Base-by-base conservation (phyloP, 805 yeast species). In the Starmerella davenportii region DNA sequence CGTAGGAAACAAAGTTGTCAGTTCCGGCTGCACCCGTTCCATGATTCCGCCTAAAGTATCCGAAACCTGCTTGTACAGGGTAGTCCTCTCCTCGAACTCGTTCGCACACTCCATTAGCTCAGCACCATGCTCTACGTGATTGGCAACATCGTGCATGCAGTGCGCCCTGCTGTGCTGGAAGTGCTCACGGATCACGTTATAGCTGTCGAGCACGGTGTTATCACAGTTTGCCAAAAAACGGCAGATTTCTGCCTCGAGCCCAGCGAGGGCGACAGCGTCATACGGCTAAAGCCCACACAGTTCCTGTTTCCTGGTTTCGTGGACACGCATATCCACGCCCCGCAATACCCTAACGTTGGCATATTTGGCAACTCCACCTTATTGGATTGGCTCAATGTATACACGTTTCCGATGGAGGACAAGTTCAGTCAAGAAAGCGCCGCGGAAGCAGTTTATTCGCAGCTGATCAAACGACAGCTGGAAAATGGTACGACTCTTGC, bases 401-500 rank as follows among this genome's bases (percentile, higher is more conserved):
- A 82, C 55, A 90, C 98, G 0, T 90, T 85, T 63, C 93, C 95
- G 1, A 57, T 85, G 40, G 98, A 90, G 57, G 63, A 79, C 5
- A 66, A 79, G 3, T 68, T 81, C 43, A 60, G 58, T 16, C 70
- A 76, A 44, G 47, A 68, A 18, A 50, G 55, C 1, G 54, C 65
- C 34, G 95, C 94, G 0, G 46, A 58, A 11, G 54, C 62, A 5
- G 74, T 85, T 1, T 90, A 87, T 55, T 47, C 65, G 13, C 69
- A 66, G 47, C 79, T 78, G 4, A 71, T 90, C n/a, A 50, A 59
- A 3, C 71, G 77, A 40, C 80, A 95, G 0, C 60, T 90, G 45
- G 51, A 55, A 2, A 65, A 74, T 53, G 98, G 98, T 17, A 90
- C 96, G 1, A 90, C 98, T 1, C 74, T 87, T 40, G 93, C 93